Percentiles rank a stretch among this genome's conserved stretches.
Evolutionary conservation across 371 early-diverging fungal species (phyloP).

Genomic region (Mortierella sp.): DNA sequence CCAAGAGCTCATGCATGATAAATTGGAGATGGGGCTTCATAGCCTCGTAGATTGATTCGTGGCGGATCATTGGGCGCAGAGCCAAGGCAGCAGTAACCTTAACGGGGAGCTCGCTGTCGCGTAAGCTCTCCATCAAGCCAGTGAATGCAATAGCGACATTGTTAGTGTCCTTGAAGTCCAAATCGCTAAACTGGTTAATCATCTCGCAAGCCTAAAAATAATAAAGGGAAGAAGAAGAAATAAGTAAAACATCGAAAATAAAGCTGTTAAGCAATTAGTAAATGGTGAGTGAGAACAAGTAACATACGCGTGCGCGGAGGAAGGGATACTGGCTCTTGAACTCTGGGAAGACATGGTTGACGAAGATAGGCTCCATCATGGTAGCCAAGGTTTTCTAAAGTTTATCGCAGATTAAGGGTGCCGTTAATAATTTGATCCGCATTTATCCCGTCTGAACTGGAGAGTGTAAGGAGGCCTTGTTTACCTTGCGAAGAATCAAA

Average conservation of each 20-base stretch:
- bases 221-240: not conserved
- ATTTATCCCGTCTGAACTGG: not conserved
- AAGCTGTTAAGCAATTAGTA: not conserved
- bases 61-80: constrained; percentile 80
- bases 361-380: constrained; percentile 86
- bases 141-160: constrained; percentile 73
- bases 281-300: not conserved
- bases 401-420: too few relatives aligned
- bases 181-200: constrained; percentile 58
- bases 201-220: constrained; percentile 58
- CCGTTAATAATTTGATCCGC: constrained; percentile 25
- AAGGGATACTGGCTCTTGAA: constrained; percentile 84
- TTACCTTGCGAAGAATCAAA: constrained; percentile 71
- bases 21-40: constrained; percentile 83
- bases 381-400: constrained; percentile 34
- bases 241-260: too few relatives aligned
- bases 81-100: constrained; percentile 89
- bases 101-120: constrained; percentile 88
- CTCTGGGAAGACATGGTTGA: constrained; percentile 90
- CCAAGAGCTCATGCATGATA: constrained; percentile 88
- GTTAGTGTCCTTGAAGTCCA: constrained; percentile 61
- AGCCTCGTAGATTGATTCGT: constrained; percentile 76
- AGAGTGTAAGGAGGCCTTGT: not conserved
- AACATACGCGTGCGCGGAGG: constrained; percentile 82
- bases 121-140: constrained; percentile 73